Evolutionary conservation across 768 basidiomycete species (phyloP).

Genomic region (Cystofilobasidium ferigula): DNA sequence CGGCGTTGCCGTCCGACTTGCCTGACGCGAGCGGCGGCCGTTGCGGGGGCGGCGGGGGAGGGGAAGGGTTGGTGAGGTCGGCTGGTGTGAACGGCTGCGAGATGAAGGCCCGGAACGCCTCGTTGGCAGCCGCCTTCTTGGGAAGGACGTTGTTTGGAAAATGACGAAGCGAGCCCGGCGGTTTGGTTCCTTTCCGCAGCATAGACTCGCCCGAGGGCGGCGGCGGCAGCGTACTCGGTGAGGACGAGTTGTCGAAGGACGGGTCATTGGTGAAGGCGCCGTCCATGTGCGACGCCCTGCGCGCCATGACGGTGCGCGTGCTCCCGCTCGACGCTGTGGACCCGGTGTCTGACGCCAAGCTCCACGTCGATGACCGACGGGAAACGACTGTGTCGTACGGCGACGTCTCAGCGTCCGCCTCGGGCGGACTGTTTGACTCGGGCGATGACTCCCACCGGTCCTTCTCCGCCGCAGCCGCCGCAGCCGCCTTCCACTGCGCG

Average conservation of each 20-base stretch:
- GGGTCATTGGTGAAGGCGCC: not conserved
- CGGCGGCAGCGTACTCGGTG: not conserved
- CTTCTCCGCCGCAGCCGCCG: not conserved
- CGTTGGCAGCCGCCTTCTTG: not conserved
- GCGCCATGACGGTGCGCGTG: conserved; percentile 10
- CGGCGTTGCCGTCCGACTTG: not conserved
- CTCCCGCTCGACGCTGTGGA: conserved; percentile 6
- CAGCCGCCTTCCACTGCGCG: not conserved
- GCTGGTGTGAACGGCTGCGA: conserved; percentile 12
- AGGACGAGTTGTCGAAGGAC: not conserved
- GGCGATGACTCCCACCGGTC: too few species aligned
- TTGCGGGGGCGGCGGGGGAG: not conserved
- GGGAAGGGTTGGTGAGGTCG: not conserved
- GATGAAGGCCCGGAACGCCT: conserved; percentile 1
- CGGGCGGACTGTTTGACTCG: too few species aligned
- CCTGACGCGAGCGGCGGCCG: not conserved
- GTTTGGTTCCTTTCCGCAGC: too few species aligned
- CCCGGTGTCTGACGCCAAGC: not conserved
- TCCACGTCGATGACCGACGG: not conserved
- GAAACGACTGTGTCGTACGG: not conserved
- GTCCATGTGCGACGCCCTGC: conserved; percentile 1
- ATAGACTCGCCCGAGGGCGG: not conserved
- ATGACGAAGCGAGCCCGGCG: not conserved
- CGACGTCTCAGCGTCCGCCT: too few species aligned
- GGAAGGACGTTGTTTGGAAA: not conserved